phyloP scores from a whole-genome alignment of 306 rosid species.

The Acacia acuminata region DNA sequence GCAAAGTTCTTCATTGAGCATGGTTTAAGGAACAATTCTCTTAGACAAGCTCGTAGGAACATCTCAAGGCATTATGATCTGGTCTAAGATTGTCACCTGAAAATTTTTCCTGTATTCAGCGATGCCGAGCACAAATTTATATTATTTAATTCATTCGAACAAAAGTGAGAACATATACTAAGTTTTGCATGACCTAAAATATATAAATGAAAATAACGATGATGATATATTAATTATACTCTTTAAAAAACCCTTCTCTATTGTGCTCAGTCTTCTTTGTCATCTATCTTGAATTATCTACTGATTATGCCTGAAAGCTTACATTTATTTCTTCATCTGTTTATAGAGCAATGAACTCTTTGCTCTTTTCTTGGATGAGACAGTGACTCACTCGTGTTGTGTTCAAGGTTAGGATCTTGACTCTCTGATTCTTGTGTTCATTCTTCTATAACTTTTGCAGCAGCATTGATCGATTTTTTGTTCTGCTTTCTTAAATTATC shows the following conservation, averaged over 20 bases:
- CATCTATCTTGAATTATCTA: not conserved
- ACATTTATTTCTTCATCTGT: slow-evolving; percentile 33
- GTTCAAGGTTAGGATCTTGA: slow-evolving; percentile 63
- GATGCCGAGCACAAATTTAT: too few relatives aligned
- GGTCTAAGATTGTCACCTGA: slow-evolving; percentile 38
- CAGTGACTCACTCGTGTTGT: slow-evolving; percentile 88
- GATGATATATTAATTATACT: too few relatives aligned
- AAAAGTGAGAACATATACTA: not conserved
- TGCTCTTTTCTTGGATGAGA: slow-evolving; percentile 80
- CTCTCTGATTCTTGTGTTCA: not conserved
- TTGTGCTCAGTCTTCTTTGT: not conserved
- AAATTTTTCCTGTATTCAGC: too few relatives aligned
- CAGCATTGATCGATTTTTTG: not conserved
- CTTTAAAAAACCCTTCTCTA: not conserved
- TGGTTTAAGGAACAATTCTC: slow-evolving; percentile 72
- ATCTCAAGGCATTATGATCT: slow-evolving; percentile 89
- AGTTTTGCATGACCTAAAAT: not conserved
- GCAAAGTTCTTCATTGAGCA: slow-evolving; percentile 76
- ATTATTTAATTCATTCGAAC: not conserved
- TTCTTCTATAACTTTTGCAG: slow-evolving; percentile 13
- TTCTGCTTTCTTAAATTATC: slow-evolving; percentile 3
- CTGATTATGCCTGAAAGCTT: slow-evolving; percentile 15
- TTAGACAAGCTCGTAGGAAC: slow-evolving; percentile 85
- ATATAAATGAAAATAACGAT: too few relatives aligned
- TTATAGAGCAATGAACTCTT: slow-evolving; percentile 86